Base-by-base conservation (phyloP, 31 red algal genomes). In the Odonthalia washingtoniensis region DNA sequence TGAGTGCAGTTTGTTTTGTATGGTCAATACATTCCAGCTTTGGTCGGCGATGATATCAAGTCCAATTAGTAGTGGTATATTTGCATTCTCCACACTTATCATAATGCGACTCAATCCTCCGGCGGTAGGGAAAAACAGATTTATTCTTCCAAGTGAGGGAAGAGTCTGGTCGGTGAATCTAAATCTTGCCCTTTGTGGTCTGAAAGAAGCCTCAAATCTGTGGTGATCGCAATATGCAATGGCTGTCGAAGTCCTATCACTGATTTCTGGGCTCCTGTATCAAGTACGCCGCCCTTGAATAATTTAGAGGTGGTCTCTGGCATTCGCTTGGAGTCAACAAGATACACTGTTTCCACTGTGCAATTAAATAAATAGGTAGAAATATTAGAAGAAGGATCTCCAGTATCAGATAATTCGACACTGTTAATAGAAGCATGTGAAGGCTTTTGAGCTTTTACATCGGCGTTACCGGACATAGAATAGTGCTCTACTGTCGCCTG, bases 61-160 rank as follows among this genome's bases (percentile, higher is more conserved):
- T 16, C 72, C 84, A 41, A 87, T 38, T 4, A 87, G 52, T 18
- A 77, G 41, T 5, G 73, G 84, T 32, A 87, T 87, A 24, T 78
- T 60, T 3, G 84, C 84, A 5, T 35, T 0, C 2, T 77, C 84
- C 0, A 87, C 73, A 40, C 65, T 35, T 9, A 77, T 77, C 27
- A 38, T 5, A 26, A 87, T 57, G 12, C 12, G 21, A 9, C 21
- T 57, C 21, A 14, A 9, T 14, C 49, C 49, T 14, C 5, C 5
- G 6, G 73, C 9, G 34, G 39, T 16, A 17, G 30, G 34, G 31
- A 37, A 44, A 77, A 77, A 5, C 12, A 77, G 9, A 12, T 72
- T 6, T 26, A 72, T 72, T 28, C 6, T 72, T 36, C 67, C 67
- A 72, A 72, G 9, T 6, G 27, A 12, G 6, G 9, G 9, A 36